Evolutionary conservation across 192 early-diverging fungal genomes (phyloP).

Genomic region (Dispira parvispora): DNA sequence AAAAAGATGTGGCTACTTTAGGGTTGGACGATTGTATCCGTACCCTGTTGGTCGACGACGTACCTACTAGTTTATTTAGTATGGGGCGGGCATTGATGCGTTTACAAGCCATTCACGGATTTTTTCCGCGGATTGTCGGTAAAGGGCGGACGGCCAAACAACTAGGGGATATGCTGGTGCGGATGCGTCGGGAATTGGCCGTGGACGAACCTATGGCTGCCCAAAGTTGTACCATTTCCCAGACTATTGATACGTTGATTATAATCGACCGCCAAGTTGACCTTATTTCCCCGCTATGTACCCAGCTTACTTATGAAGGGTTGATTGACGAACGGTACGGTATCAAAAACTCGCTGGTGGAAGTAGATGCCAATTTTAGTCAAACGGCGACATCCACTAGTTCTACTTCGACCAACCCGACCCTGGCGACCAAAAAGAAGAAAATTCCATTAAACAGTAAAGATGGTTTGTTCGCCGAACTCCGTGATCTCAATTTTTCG

Average conservation of each 20-base stretch:
- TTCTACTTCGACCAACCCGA: constrained; percentile 10
- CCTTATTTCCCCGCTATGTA: constrained; percentile 80
- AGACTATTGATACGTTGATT: constrained; percentile 61
- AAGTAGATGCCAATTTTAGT: constrained; percentile 49
- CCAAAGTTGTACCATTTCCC: constrained; percentile 33
- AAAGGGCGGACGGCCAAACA: constrained; percentile 75
- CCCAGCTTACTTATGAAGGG: constrained; percentile 93
- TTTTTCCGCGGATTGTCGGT: constrained; percentile 79
- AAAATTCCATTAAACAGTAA: constrained; percentile 64
- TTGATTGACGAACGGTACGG: constrained; percentile 87
- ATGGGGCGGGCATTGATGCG: constrained; percentile 64
- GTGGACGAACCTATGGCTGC: constrained; percentile 31
- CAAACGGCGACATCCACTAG: constrained; percentile 17
- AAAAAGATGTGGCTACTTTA: constrained; percentile 76
- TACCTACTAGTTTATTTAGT: constrained; percentile 3
- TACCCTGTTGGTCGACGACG: constrained; percentile 4
- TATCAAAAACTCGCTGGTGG: constrained; percentile 59
- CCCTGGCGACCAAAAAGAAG: constrained; percentile 36
- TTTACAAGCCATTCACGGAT: constrained; percentile 69
- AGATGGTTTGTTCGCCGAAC: constrained; percentile 62
- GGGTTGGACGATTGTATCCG: constrained; percentile 35
- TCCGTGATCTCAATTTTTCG: constrained; percentile 83
- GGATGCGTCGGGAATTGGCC: constrained; percentile 68
- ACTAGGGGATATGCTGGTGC: constrained; percentile 56
- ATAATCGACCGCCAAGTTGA: constrained; percentile 86